Evolutionary conservation across 352 stramenopile species (phyloP).

Genomic region (Globisporangium nagaii): DNA sequence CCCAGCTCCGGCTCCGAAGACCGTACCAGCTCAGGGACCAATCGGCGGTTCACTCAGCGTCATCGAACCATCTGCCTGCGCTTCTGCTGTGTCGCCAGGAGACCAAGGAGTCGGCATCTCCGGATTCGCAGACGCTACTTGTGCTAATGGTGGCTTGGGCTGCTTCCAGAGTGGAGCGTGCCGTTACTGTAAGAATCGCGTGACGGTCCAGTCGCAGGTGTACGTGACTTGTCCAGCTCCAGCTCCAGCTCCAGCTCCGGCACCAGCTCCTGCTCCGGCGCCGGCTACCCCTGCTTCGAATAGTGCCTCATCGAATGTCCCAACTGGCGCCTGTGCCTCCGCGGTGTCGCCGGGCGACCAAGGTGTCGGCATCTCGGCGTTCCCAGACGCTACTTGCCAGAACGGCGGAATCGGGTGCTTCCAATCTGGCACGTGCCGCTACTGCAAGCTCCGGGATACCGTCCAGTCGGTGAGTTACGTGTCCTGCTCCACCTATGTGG

Average conservation of each 20-base stretch:
- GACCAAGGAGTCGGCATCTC: too few relatives aligned
- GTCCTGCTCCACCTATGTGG: conserved; percentile 1
- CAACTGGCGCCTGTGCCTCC: not conserved
- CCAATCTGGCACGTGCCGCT: conserved; percentile 3
- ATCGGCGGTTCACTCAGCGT: too few relatives aligned
- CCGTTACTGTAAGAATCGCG: too few relatives aligned
- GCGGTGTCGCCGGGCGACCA: not conserved
- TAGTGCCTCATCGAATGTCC: not conserved
- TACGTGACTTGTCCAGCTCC: too few relatives aligned
- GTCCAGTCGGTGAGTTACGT: conserved; percentile 3
- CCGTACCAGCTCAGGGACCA: too few relatives aligned
- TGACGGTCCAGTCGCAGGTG: too few relatives aligned
- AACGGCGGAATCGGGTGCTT: not conserved
- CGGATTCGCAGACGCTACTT: too few relatives aligned
- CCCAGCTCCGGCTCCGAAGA: not conserved
- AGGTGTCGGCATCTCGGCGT: not conserved
- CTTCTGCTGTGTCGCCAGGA: too few relatives aligned
- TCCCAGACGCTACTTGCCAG: not conserved
- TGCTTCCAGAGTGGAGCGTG: too few relatives aligned
- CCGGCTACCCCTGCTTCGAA: not conserved
- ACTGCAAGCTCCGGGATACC: conserved; percentile 13
- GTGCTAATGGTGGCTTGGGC: too few relatives aligned
- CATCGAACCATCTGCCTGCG: too few relatives aligned
- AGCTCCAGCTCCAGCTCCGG: not conserved
- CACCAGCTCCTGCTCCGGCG: not conserved